A percentile compares a stretch with the other conserved stretches of the same genome.
Evolutionary conservation across 1,284 basidiomycete species (phyloP).

Genomic region (Apiotrichum veenhuisii): DNA sequence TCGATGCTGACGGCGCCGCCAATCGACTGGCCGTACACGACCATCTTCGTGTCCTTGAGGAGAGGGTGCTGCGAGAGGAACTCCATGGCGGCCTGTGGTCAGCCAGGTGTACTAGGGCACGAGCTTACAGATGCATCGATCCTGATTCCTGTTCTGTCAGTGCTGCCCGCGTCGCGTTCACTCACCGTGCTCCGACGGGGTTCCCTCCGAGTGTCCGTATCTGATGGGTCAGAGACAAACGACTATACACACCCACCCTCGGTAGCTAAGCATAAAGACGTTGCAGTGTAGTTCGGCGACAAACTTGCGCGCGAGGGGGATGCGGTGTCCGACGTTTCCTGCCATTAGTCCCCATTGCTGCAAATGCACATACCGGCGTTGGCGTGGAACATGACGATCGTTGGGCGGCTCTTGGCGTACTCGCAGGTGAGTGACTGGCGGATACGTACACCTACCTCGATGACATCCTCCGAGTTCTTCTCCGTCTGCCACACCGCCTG

Average conservation of each 20-base stretch:
- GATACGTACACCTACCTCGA: conserved; percentile 18
- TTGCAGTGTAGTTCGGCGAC: conserved; percentile 67
- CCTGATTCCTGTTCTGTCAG: conserved; percentile 58
- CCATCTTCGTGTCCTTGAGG: conserved; percentile 60
- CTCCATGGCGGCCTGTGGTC: conserved; percentile 60
- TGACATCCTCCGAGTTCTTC: conserved; percentile 31
- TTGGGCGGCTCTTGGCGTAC: conserved; percentile 70
- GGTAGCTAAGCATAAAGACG: conserved; percentile 48
- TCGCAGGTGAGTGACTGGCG: conserved; percentile 29
- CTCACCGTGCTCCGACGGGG: conserved; percentile 73
- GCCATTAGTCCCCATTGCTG: background rate
- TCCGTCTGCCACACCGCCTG: conserved; percentile 29
- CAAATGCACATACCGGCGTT: conserved; percentile 67
- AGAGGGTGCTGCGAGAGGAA: conserved; percentile 66
- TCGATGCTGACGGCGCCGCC: conserved; percentile 94
- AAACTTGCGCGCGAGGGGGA: conserved; percentile 85
- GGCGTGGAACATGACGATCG: conserved; percentile 85
- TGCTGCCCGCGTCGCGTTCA: conserved; percentile 22
- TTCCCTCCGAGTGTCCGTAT: conserved; percentile 77
- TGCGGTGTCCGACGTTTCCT: conserved; percentile 63
- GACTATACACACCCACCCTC: conserved; percentile 31
- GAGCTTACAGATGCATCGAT: conserved; percentile 71
- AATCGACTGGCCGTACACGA: conserved; percentile 85
- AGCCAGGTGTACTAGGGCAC: background rate
- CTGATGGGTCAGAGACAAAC: conserved; percentile 32